A percentile compares a stretch with the other conserved stretches of the same genome.
phyloP scores from a whole-genome alignment of 805 yeast species.

The Candida anglica region DNA sequence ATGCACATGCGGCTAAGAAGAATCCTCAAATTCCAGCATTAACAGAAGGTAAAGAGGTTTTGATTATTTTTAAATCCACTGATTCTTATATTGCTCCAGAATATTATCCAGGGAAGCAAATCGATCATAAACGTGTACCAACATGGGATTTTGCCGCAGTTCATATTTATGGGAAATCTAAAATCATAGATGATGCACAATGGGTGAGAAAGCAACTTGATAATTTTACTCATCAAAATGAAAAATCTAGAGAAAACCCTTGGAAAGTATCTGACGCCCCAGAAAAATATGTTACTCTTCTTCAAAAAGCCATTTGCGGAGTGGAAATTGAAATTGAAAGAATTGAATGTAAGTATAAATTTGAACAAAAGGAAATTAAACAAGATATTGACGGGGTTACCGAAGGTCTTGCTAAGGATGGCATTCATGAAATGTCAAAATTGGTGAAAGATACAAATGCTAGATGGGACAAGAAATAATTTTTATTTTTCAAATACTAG shows the following conservation, averaged over 20 bases:
- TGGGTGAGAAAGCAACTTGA: constrained; percentile 45
- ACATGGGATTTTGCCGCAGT: constrained; percentile 65
- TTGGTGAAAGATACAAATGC: constrained; percentile 9
- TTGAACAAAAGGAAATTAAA: constrained; percentile 46
- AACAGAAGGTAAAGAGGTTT: constrained; percentile 32
- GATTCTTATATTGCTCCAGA: constrained; percentile 55
- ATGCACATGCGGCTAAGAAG: constrained; percentile 52
- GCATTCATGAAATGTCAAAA: constrained; percentile 21
- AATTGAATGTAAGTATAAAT: constrained; percentile 52
- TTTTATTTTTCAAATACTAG: background rate
- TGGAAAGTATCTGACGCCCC: constrained; percentile 64
- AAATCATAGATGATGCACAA: constrained; percentile 38
- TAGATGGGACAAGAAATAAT: background rate
- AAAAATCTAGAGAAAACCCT: constrained; percentile 32
- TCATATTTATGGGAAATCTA: constrained; percentile 52
- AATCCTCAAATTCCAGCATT: constrained; percentile 49
- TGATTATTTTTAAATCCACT: constrained; percentile 49
- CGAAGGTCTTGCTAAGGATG: constrained; percentile 41
- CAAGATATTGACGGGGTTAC: constrained; percentile 51
- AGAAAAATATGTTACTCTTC: constrained; percentile 35
- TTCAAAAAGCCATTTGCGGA: constrained; percentile 53
- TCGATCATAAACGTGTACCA: constrained; percentile 61
- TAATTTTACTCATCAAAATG: constrained; percentile 45
- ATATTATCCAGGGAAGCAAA: constrained; percentile 54
- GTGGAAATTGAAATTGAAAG: constrained; percentile 46